Evolutionary conservation across 257 asterid genomes (phyloP).

Genomic region (Petrea volubilis): DNA sequence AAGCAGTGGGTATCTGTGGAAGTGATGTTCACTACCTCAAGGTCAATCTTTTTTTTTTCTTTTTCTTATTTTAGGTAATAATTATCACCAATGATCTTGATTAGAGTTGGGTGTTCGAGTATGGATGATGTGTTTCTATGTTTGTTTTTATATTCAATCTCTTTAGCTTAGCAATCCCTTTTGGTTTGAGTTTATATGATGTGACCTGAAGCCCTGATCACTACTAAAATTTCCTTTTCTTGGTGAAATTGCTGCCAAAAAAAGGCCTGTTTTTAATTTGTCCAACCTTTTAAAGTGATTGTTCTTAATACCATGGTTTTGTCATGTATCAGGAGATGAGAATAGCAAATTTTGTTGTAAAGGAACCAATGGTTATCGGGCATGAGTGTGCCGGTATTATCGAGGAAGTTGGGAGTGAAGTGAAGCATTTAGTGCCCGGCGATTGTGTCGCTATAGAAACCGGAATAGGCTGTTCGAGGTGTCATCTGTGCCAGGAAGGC

Average conservation of each 20-base stretch:
- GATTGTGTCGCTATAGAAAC: slow-evolving; percentile 94
- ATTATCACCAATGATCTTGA: neutral
- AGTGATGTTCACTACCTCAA: slow-evolving; percentile 95
- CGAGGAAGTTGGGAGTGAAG: slow-evolving; percentile 76
- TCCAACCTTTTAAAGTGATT: neutral
- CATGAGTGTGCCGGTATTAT: slow-evolving; percentile 93
- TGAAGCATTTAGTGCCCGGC: slow-evolving; percentile 62
- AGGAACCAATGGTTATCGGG: slow-evolving; percentile 94
- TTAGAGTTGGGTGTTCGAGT: neutral
- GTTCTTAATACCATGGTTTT: neutral
- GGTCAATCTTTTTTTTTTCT: slow-evolving; percentile 53
- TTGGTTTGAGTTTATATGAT: neutral
- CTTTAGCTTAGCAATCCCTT: neutral
- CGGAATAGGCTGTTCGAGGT: slow-evolving; percentile 78
- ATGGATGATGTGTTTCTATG: neutral
- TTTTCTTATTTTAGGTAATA: neutral
- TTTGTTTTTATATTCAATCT: neutral
- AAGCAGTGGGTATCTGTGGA: slow-evolving; percentile 98
- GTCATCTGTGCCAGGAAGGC: slow-evolving; percentile 77
- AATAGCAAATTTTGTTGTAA: slow-evolving; percentile 72
- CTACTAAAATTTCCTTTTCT: neutral
- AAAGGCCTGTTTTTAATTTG: neutral
- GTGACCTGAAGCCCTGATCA: neutral
- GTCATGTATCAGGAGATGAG: slow-evolving; percentile 56
- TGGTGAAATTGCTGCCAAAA: neutral